phyloP scores from a whole-genome alignment of 78 protist genomes.

The Dictyostelium brefeldianum region DNA sequence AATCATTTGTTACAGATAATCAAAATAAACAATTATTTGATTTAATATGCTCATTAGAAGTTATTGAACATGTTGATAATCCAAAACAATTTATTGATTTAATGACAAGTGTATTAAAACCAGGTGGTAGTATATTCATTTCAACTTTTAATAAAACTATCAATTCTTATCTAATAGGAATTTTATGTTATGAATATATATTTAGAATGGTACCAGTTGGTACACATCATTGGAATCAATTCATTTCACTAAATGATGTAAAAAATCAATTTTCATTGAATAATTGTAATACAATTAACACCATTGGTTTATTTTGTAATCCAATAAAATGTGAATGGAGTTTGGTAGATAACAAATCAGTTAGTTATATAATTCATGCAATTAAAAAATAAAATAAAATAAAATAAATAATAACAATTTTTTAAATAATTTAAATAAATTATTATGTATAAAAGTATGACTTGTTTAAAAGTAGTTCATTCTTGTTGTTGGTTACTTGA shows the following conservation, averaged over 20 bases:
- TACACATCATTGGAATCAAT: slow-evolving; percentile 75
- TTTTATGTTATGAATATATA: slow-evolving; percentile 51
- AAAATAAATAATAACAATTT: too few relatives aligned
- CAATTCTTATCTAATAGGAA: slow-evolving; percentile 32
- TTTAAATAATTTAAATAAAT: too few relatives aligned
- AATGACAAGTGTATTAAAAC: slow-evolving; percentile 33
- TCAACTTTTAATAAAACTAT: slow-evolving; percentile 72
- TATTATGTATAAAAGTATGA: too few relatives aligned
- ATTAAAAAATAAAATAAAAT: slow-evolving; percentile 12
- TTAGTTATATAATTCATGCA: slow-evolving; percentile 60
- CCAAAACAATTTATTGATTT: slow-evolving; percentile 40
- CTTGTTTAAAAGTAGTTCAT: too few relatives aligned
- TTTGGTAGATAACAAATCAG: too few relatives aligned
- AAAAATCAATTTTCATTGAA: not conserved
- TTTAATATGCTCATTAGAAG: slow-evolving; percentile 60
- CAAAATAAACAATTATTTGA: slow-evolving; percentile 9
- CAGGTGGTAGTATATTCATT: slow-evolving; percentile 72
- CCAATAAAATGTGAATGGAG: slow-evolving; percentile 47
- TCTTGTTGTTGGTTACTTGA: too few relatives aligned
- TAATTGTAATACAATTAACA: not conserved
- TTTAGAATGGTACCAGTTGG: slow-evolving; percentile 46
- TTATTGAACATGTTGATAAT: slow-evolving; percentile 79
- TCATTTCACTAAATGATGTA: slow-evolving; percentile 6
- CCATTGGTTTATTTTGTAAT: slow-evolving; percentile 43
- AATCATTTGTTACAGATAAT: not conserved